Base-by-base conservation (phyloP, 768 basidiomycete species). In the Hortiboletus campestris region DNA sequence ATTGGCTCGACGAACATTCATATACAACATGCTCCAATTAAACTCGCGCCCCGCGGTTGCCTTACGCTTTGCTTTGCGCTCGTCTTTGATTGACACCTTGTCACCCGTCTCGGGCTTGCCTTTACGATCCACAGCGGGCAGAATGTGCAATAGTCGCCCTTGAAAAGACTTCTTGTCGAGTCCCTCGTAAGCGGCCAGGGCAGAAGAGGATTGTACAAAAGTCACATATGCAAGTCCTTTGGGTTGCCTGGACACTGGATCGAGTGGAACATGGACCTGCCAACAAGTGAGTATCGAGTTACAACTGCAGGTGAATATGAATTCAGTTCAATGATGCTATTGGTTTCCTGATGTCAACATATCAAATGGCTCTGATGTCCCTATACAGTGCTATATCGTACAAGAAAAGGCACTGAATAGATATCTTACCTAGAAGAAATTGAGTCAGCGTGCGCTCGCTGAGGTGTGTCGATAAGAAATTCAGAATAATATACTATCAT, bases 1-100 rank as follows among this genome's bases (percentile, higher is more conserved):
- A 52, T 62, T 47, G 44, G 53, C 50, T 44, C 22, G 42, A 86
- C 92, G 73, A 76, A 97, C 96, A 78, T 98, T 98, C 92, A 98
- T 94, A 67, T 94, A 98, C 53, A 98, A 69, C 80, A 94, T 89
- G 49, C 87, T 85, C 94, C 93, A 96, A 70, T 92, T 93, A 67
- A 94, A 94, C 53, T 88, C 89, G 58, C 86, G 85, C 32, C 87
- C 86, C 16, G 89, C 86, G 34, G 67, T 74, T 12, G 81, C 76
- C 69, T 87, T 94, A 54, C 84, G 78, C 65, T 87, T 85, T 34
- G 79, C 78, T 20, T 78, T 72, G 31, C 70, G 68, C 47, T 81
- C 82, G 51, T 84, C 84, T 55, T 85, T 90, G 56, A 91, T 74
- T 5, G 84, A 70, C 28, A 73, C 76, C 58, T 80, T 82, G 45